Evolutionary conservation across 345 rosid species (phyloP).

Genomic region (Aquilaria sinensis): DNA sequence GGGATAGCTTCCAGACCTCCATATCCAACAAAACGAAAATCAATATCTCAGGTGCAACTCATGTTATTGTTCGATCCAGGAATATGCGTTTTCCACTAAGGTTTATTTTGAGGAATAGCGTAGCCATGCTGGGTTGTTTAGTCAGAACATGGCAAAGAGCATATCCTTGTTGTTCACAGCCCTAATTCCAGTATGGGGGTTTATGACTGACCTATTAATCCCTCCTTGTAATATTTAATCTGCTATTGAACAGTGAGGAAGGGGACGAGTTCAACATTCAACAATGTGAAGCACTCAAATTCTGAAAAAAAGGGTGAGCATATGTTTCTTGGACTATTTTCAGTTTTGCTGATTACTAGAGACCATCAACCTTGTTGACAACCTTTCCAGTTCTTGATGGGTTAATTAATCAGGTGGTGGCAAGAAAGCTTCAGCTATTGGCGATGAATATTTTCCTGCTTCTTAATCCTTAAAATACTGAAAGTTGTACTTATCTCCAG

Average conservation of each 20-base stretch:
- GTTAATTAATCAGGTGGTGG: slow-evolving; percentile 20
- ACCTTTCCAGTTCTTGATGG: neutral
- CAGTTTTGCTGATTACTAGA: neutral
- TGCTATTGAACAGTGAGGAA: slow-evolving; percentile 24
- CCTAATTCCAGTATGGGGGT: too few relatives aligned
- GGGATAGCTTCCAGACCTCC: slow-evolving; percentile 33
- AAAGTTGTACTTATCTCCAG: slow-evolving; percentile 40
- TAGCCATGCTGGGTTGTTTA: too few relatives aligned
- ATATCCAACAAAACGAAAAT: slow-evolving; percentile 29
- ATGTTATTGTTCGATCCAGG: neutral
- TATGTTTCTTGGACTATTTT: neutral
- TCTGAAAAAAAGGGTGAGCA: slow-evolving; percentile 21
- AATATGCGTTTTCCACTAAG: neutral
- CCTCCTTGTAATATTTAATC: neutral
- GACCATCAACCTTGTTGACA: slow-evolving; percentile 13
- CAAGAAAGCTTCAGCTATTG: slow-evolving; percentile 10
- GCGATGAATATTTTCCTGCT: slow-evolving; percentile 36
- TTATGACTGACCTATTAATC: neutral
- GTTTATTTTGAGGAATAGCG: neutral
- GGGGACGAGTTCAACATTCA: slow-evolving; percentile 15
- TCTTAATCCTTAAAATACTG: slow-evolving; percentile 52
- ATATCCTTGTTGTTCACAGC: too few relatives aligned
- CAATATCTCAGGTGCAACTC: slow-evolving; percentile 36
- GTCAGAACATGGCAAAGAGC: neutral
- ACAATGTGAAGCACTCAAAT: slow-evolving; percentile 5